phyloP scores from a whole-genome alignment of 306 rosid species.

The Vicia sativa region DNA sequence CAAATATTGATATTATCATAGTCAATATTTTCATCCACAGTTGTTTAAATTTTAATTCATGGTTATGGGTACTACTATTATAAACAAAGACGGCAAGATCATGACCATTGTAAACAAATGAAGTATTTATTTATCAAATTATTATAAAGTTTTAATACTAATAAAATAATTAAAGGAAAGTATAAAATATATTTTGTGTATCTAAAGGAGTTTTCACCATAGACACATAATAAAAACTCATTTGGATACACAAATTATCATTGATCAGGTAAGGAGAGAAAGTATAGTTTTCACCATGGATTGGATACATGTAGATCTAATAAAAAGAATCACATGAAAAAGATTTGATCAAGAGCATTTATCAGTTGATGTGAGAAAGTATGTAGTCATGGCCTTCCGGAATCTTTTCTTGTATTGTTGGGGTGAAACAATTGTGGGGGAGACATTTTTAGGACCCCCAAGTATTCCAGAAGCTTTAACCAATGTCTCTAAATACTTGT shows the following conservation, averaged over 20 bases:
- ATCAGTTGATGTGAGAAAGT: conserved; percentile 91
- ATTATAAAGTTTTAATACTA: conserved; percentile 4
- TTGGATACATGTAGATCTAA: conserved; percentile 23
- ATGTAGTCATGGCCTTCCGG: conserved; percentile 94
- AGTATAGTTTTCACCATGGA: conserved; percentile 59
- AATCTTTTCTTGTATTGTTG: conserved; percentile 93
- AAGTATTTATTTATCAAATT: conserved; percentile 10
- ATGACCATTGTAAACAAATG: not conserved
- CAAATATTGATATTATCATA: too few relatives aligned
- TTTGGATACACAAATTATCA: too few relatives aligned
- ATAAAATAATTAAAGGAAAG: not conserved
- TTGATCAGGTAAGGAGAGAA: conserved; percentile 85
- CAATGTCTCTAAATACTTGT: conserved; percentile 98
- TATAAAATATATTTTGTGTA: not conserved
- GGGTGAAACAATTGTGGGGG: conserved; percentile 93
- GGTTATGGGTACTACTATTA: too few relatives aligned
- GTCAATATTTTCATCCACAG: too few relatives aligned
- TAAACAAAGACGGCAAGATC: not conserved
- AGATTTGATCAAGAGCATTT: conserved; percentile 60
- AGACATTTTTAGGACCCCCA: conserved; percentile 83
- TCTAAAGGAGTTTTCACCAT: conserved; percentile 17
- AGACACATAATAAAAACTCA: too few relatives aligned
- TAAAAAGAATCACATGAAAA: conserved; percentile 41
- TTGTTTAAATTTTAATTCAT: too few relatives aligned
- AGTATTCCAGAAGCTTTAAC: conserved; percentile 93